These are phyloP conservation scores for Diaporthe sp. DNA, from an alignment of 2,329 filamentous ascomycete genomes.

Conservation along the genomic window DNA sequence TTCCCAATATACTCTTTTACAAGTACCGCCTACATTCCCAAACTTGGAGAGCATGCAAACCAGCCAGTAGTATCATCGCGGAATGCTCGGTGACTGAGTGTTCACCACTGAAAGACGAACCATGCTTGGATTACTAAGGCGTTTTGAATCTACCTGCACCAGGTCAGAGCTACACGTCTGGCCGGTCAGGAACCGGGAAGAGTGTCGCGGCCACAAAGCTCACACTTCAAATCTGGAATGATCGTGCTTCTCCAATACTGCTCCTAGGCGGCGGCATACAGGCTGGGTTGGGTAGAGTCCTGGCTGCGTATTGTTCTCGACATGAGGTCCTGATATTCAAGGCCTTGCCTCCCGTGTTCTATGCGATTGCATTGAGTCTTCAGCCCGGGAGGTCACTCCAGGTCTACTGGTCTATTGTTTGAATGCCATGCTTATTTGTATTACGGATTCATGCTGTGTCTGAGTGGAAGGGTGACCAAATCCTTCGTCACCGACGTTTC, in stretches of 20 bases:
- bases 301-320: neutral
- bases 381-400: neutral
- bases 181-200: neutral
- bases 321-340: neutral
- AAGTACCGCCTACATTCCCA: neutral
- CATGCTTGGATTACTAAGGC: neutral
- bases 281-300: neutral
- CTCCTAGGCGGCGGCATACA: neutral
- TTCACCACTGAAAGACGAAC: neutral
- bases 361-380: too few species aligned
- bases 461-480: neutral
- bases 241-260: neutral
- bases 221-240: neutral
- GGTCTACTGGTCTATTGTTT: neutral
- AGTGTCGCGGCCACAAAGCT: neutral
- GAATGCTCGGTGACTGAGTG: neutral
- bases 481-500: fast-evolving
- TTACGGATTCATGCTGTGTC: neutral
- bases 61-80: neutral
- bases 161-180: neutral
- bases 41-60: neutral
- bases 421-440: neutral
- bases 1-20: neutral
- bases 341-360: neutral
- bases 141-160: neutral